Evolutionary conservation across 495 filamentous ascomycete genomes (phyloP), one percentile per base, ranked within the genome.

Genomic region (Penicillium verhagenii): DNA sequence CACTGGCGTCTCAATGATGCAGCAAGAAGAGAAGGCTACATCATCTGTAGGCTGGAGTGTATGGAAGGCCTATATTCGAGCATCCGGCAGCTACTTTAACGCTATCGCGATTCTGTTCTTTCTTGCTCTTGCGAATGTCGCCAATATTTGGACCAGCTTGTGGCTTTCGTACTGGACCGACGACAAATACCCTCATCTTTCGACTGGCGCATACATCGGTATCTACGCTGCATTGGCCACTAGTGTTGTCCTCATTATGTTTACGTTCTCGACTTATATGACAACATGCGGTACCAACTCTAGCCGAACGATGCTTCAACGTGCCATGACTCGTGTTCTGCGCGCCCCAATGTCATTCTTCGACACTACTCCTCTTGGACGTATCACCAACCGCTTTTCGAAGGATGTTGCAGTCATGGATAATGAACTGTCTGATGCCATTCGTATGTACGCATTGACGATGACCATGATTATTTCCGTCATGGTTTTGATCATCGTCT

Each of bases 261-360:
- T 94, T 65, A 66, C 80, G 29, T 90, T 84, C 61, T 80, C 86
- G 9, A 89, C 91, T 2, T 81, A 92, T 31, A 81, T 88, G 57
- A 70, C 69, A 0, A 71, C 60, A 7, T 63, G 63, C 28, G 91
- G 92, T 35, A 96, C 93, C 0, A 84, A 77, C 9, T 81, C 92
- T 6, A 91, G 87, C 65, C 91, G 86, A 67, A 80, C 78, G n/a
- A 91, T 97, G 79, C 80, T 97, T 38, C 82, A 87, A 10, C 74
- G 84, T n/a, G 92, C 94, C 20, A 88, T 97, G 73, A 79, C 71
- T 10, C 82, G 87, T 39, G 89, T 91, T 1, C 78, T 98, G 37
- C 82, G 92, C 44, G 93, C 94, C 0, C 94, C 94, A 0, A 96
- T 97, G 92, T 86, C 87, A 4, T 97, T 97, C 77, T 97, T 97